Conservation (phyloP, 108 stramenopile genomes). For the Nitzschia sp. region DNA sequence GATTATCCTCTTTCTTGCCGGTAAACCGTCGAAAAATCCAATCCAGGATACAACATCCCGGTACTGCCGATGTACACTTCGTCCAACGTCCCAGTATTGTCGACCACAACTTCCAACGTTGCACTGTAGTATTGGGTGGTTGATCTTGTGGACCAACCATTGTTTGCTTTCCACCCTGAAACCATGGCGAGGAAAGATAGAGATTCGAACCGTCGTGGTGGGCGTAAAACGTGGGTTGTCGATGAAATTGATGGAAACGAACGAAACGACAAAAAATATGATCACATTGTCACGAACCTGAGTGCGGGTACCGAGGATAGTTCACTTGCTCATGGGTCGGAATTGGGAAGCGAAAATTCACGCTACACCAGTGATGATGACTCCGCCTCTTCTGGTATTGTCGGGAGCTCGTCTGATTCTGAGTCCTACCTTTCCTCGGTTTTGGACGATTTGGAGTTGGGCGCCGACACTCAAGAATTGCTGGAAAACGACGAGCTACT, state of each 20-base stretch:
- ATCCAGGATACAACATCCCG: too few species aligned
- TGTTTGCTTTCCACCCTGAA: too few species aligned
- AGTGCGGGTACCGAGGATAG: background rate
- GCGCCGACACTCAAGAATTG: constrained; percentile 4
- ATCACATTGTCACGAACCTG: background rate
- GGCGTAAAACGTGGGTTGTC: background rate
- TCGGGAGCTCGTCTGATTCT: constrained; percentile 7
- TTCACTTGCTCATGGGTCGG: constrained; percentile 6
- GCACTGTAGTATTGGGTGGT: too few species aligned
- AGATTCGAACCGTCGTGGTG: background rate
- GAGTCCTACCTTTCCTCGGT: constrained; percentile 8
- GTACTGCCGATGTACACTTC: too few species aligned
- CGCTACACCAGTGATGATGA: background rate
- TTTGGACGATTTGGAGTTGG: background rate
- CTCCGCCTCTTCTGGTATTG: background rate
- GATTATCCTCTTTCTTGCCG: too few species aligned
- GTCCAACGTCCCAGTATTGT: too few species aligned
- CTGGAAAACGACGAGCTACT: constrained; percentile 5
- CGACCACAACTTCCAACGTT: too few species aligned
- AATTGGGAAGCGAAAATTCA: constrained; percentile 3
- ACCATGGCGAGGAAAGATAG: background rate
- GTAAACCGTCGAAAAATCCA: too few species aligned
- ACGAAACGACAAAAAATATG: too few species aligned
- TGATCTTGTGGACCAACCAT: too few species aligned
- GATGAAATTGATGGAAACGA: background rate